Base-by-base conservation (phyloP, 2,329 filamentous ascomycete genomes). In the Penicillium decumbens region DNA sequence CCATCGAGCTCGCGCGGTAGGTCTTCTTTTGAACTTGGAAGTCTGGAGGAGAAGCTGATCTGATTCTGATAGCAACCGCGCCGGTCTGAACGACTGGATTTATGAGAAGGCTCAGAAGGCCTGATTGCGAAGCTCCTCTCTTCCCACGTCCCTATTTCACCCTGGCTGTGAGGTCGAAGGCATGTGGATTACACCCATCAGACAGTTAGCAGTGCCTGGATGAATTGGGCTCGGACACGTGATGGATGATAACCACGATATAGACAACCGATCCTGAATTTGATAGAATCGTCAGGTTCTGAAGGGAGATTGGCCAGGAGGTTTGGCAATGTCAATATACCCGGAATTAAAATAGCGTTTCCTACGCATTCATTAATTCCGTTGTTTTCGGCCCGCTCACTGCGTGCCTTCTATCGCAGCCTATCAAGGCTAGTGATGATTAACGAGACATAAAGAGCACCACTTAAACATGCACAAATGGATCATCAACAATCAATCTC, bases 71-170 rank as follows among this genome's bases (percentile, higher is more conserved):
- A 84, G 84, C 61, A 98, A 98, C 74, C 85, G 85, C 53, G 81
- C 81, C 46, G 92, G 92, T 25, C 74, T 97, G 50, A 98, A 98
- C 66, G 93, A 98, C 72, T 98, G 93, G 93, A 83, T 98, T 55
- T 93, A 92, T 71, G 91, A 97, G 74, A 80, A 88, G 69, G 82
- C 85, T 1, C 83, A 72, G 59, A 65, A 65, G 55, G 65, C 57
- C 13, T 65, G 56, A 61, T 42, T 32, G 42, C 37, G 30, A 38
- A 27, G 15, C 29, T 25, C 20, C 25, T 25, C 40, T 18, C 18
- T 42, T 47, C 32, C 49, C 45, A 41, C 52, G 53, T 48, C 32
- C 33, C 43, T 12, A 39, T 52, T 52, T 52, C 54, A 53, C 29
- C 51, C 56, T 32, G 56, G 45, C 53, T 18, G 15, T 18, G 15